Evolutionary conservation across 163 green algal genomes (phyloP).

Genomic region (Scenedesmus sp.): DNA sequence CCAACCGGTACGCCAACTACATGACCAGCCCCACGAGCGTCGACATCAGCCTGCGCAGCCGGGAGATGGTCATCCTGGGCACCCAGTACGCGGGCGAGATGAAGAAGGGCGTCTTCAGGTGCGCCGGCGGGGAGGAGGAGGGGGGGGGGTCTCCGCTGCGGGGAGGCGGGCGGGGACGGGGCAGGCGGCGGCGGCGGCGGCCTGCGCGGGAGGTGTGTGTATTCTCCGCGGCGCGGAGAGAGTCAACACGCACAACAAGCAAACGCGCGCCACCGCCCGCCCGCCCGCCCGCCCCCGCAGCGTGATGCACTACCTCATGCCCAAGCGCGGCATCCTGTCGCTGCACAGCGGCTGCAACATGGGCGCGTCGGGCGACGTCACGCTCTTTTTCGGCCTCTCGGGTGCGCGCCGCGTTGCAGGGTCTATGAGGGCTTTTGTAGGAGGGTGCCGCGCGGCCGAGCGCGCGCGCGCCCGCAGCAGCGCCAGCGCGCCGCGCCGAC

Average conservation of each 20-base stretch:
- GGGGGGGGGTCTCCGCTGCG: background rate
- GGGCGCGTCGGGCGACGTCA: conserved; percentile 81
- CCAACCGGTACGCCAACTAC: conserved; percentile 91
- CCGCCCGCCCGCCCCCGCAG: conserved; percentile 7
- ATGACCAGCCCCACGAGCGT: conserved; percentile 92
- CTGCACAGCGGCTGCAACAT: conserved; percentile 95
- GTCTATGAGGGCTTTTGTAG: too few relatives aligned
- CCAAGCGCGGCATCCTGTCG: conserved; percentile 88
- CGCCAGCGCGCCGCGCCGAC: background rate
- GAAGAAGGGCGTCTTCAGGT: conserved; percentile 98
- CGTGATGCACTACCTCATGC: conserved; percentile 91
- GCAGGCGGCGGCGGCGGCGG: too few relatives aligned
- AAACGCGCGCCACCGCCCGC: too few relatives aligned
- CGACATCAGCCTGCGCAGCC: conserved; percentile 80
- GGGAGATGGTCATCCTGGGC: conserved; percentile 95
- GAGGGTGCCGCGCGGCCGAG: too few relatives aligned
- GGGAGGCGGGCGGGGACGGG: background rate
- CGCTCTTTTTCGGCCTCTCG: conserved; percentile 92
- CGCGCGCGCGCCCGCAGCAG: too few relatives aligned
- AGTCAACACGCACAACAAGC: too few relatives aligned
- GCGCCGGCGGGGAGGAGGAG: background rate
- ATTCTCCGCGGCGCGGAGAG: too few relatives aligned
- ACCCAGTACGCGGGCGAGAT: conserved; percentile 98
- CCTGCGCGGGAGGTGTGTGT: too few relatives aligned
- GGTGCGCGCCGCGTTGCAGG: background rate